phyloP scores from a whole-genome alignment of 768 basidiomycete species.

The Tricholoma bakamatsutake region DNA sequence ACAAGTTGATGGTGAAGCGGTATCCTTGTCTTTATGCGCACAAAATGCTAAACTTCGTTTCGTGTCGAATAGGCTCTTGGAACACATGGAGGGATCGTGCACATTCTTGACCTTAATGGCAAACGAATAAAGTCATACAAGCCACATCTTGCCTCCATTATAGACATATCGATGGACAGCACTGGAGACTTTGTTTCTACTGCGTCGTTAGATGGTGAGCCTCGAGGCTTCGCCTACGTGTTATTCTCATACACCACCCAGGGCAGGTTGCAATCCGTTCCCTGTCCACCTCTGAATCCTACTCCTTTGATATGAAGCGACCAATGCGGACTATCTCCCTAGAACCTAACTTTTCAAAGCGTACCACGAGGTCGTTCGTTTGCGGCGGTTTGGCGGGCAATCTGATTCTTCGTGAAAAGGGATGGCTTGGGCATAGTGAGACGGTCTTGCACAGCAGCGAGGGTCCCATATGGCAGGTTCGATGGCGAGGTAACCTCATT shows the following conservation, averaged over 20 bases:
- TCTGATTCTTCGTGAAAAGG: conserved; percentile 86
- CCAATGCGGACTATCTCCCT: conserved; percentile 87
- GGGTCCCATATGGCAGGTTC: conserved; percentile 90
- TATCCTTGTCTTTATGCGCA: not conserved
- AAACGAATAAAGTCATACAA: conserved; percentile 84
- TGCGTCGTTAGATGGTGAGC: not conserved
- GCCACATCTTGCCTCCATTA: conserved; percentile 83
- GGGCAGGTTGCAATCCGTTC: conserved; percentile 91
- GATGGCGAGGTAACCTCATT: conserved; percentile 82
- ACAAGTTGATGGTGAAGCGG: conserved; percentile 57
- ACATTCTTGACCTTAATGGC: conserved; percentile 76
- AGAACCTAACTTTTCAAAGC: conserved; percentile 86
- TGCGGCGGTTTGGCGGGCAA: conserved; percentile 90
- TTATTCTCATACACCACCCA: conserved; percentile 28
- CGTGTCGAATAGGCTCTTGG: conserved; percentile 64
- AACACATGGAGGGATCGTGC: conserved; percentile 89
- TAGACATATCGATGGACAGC: conserved; percentile 78
- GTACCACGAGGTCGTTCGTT: conserved; percentile 71
- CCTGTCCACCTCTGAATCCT: conserved; percentile 69
- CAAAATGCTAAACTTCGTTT: conserved; percentile 6
- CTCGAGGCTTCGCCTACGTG: not conserved
- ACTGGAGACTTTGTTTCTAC: conserved; percentile 36
- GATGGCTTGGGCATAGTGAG: conserved; percentile 95
- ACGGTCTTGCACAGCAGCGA: conserved; percentile 76
- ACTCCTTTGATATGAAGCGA: conserved; percentile 85